Conservation (phyloP, 1,284 basidiomycete species). For the Austroboletus niveus region DNA sequence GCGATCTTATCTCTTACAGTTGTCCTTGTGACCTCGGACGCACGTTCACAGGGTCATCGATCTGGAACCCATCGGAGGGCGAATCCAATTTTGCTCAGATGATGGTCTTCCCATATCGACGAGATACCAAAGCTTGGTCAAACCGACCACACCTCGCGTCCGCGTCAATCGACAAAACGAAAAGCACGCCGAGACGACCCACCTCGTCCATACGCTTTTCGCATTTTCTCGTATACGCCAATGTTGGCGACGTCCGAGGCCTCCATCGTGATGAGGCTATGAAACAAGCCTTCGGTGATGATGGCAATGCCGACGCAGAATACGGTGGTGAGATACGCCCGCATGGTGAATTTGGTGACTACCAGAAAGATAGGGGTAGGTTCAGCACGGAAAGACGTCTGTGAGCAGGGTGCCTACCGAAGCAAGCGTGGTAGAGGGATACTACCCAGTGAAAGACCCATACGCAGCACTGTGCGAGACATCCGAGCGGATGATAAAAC, state of each 20-base stretch:
- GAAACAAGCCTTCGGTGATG: slow-evolving; percentile 23
- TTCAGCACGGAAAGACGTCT: neutral
- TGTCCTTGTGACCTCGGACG: neutral
- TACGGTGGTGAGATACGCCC: slow-evolving; percentile 20
- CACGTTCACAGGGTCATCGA: slow-evolving; percentile 17
- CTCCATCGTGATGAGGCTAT: slow-evolving; percentile 12
- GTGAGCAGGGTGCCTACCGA: slow-evolving; percentile 11
- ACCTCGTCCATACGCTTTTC: slow-evolving; percentile 21
- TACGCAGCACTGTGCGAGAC: slow-evolving; percentile 24
- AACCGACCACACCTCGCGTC: slow-evolving; percentile 11
- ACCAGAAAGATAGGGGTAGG: neutral
- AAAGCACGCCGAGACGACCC: neutral
- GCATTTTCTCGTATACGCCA: slow-evolving; percentile 15
- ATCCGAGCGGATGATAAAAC: slow-evolving; percentile 27
- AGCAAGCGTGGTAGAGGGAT: slow-evolving; percentile 20
- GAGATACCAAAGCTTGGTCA: slow-evolving; percentile 21
- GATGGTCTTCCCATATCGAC: slow-evolving; percentile 3
- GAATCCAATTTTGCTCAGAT: neutral
- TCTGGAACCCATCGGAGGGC: slow-evolving; percentile 6
- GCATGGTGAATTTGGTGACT: slow-evolving; percentile 17
- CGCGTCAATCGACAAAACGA: neutral
- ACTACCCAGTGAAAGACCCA: slow-evolving; percentile 29
- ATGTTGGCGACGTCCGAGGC: slow-evolving; percentile 16
- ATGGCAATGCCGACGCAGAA: slow-evolving; percentile 17
- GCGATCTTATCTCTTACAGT: too few species aligned